Evolutionary conservation across 768 basidiomycete species (phyloP), one percentile per base, ranked within the genome.

Genomic region (Xerocomellus chrysenteron): DNA sequence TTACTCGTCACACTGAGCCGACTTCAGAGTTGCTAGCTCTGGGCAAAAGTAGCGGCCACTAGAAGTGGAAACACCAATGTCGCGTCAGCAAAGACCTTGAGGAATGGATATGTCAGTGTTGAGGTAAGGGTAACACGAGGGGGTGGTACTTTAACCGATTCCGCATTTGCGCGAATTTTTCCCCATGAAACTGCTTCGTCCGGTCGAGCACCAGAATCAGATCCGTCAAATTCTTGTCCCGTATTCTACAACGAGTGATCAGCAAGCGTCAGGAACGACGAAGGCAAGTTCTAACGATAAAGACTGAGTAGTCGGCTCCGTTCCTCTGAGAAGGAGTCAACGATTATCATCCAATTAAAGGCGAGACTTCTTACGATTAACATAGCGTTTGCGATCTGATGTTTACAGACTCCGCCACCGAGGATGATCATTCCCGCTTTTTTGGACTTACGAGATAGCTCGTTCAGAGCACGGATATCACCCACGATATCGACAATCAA

Each of bases 331-430:
- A 54, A 50, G 24, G 35, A 17, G 54, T 55, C 33, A 57, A 52
- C 30, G 53, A 40, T 33, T 16, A 28, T 17, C 39, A 49, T 52
- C 16, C 47, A 40, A 43, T 43, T 13, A 51, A 19, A 53, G 57
- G 9, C 10, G 43, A 44, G 12, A 24, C 62, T 24, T 39, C 82
- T 74, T 73, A 98, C 96, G 68, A 99, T 97, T 24, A 99, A 78
- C 97, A 99, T 98, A 2, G 96, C 94, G 68, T 99, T 99, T n/a
- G 96, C 96, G 54, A 99, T 97, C 69, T 99, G 97, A 70, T 99
- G 97, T 71, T 99, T 99, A 77, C 95, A 98, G 11, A 99, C 94
- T 1, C 97, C 97, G 3, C 97, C 97, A 9, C 97, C 97, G 13
- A 98, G 84, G 51, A 99, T 86, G 63, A 99, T 93, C 95, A 98